Evolutionary conservation across 169 alveolate species (phyloP).

Genomic region (Plasmodium vivax): DNA sequence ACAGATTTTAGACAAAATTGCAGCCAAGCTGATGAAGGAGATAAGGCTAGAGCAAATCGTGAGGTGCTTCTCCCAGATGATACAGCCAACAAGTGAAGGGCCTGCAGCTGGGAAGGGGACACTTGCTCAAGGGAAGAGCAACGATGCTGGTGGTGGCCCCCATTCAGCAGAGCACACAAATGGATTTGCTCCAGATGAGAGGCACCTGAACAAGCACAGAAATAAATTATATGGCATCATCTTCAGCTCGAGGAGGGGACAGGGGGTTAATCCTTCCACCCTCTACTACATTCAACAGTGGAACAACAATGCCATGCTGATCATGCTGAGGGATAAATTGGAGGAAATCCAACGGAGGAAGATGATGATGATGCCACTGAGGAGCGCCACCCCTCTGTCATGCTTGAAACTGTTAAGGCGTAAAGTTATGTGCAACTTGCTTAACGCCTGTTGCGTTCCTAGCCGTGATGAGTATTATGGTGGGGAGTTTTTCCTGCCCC

Average conservation of each 20-base stretch:
- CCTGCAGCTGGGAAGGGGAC: not conserved
- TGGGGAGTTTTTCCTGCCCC: not conserved
- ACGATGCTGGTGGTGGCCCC: not conserved
- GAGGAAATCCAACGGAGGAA: conserved; percentile 38
- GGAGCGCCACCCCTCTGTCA: not conserved
- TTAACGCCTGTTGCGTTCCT: not conserved
- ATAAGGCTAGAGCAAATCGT: conserved; percentile 1
- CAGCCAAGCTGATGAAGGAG: conserved; percentile 22
- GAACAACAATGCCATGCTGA: conserved; percentile 22
- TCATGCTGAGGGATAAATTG: conserved; percentile 38
- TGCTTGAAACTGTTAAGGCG: not conserved
- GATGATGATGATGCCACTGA: not conserved
- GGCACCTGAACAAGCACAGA: not conserved
- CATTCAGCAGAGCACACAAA: not conserved
- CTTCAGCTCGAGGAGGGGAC: not conserved
- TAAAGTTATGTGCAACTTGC: not conserved
- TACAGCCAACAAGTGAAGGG: not conserved
- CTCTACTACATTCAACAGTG: conserved; percentile 14
- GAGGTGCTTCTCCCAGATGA: conserved; percentile 7
- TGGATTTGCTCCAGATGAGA: not conserved
- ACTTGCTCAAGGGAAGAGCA: not conserved
- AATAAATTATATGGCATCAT: conserved; percentile 18
- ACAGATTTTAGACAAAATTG: conserved; percentile 40
- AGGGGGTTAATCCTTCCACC: not conserved
- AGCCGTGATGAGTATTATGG: not conserved